Evolutionary conservation across 352 stramenopile species (phyloP), one percentile per base, ranked within the genome.

Genomic region (Thalassiosira livingstoniorum): DNA sequence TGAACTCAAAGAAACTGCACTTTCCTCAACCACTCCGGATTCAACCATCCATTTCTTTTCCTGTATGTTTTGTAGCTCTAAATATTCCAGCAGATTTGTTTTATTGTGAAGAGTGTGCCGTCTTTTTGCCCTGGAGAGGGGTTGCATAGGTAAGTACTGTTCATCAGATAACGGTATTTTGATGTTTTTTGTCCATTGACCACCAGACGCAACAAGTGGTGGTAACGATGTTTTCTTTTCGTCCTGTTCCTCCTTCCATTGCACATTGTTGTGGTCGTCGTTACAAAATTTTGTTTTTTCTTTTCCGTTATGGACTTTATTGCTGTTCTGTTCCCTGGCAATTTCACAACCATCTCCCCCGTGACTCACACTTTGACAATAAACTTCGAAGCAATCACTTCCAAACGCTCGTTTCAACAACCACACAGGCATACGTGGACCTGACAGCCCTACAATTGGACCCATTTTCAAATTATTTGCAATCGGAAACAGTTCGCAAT

Each of bases 111-210:
- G 23, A 2, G 82, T 86, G 29, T 39, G 47, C 39, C 79, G 74
- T 81, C 87, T 62, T 75, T 78, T 69, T 31, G 72, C 54, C 32
- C 75, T 66, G 13, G 72, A 65, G 29, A 79, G 69, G 7, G 82
- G 85, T 82, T 92, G 87, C 72, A 92, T 83, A 1, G 87, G 87
- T 37, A 91, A 25, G 47, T 91, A 92, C 18, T 91, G 85, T 55
- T 83, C 43, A 39, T 90, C 87, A 58, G 80, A 45, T 15, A 92
- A 62, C 27, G 72, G 53, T 32, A 67, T 58, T 53, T 91, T 91
- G 0, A 34, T n/a, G 34, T 71, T 69, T 45, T 34, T 27, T 53
- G 86, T 74, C 87, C 87, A 92, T 27, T 73, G 84, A 13, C 87
- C 87, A 61, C 81, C 87, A 42, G 63, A 37, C 15, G 42, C 29